These are phyloP conservation scores for Jatropha curcas DNA, from an alignment of 345 rosid genomes.

Conservation along the genomic window DNA sequence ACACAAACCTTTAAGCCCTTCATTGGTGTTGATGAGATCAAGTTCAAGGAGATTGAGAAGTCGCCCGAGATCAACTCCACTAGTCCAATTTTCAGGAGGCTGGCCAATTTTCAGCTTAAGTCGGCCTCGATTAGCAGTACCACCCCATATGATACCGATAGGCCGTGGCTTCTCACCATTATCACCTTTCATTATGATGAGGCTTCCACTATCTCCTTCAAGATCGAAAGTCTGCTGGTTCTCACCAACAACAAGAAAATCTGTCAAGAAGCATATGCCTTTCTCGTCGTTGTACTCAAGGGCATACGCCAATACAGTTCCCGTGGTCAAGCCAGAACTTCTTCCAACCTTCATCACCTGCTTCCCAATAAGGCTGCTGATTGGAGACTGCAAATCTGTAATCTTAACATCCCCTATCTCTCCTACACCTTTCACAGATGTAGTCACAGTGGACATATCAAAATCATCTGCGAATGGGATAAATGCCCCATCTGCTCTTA, in stretches of 20 bases:
- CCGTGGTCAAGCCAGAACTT: constrained; percentile 91
- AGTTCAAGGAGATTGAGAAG: constrained; percentile 92
- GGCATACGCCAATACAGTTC: constrained; percentile 86
- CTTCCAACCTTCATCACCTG: constrained; percentile 92
- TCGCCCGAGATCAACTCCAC: constrained; percentile 96
- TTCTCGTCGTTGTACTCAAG: constrained; percentile 94
- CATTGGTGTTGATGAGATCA: constrained; percentile 73
- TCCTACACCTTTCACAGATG: constrained; percentile 86
- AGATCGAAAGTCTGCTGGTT: constrained; percentile 93
- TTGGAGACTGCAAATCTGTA: constrained; percentile 81
- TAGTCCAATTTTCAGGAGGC: constrained; percentile 95
- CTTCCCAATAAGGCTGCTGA: constrained; percentile 79
- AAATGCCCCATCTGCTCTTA: constrained; percentile 96
- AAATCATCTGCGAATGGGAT: constrained; percentile 89
- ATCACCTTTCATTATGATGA: constrained; percentile 71
- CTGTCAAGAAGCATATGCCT: constrained; percentile 95
- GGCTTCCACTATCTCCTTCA: constrained; percentile 99
- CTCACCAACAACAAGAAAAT: constrained; percentile 97
- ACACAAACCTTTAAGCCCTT: constrained; percentile 72
- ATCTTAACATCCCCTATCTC: constrained; percentile 75
- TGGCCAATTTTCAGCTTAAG: constrained; percentile 83
- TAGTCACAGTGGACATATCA: constrained; percentile 67
- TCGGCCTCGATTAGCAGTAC: constrained; percentile 94
- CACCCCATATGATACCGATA: constrained; percentile 98
- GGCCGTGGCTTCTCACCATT: constrained; percentile 67